phyloP scores from a whole-genome alignment of 2,329 filamentous ascomycete species.

The Scytalidium lignicola region DNA sequence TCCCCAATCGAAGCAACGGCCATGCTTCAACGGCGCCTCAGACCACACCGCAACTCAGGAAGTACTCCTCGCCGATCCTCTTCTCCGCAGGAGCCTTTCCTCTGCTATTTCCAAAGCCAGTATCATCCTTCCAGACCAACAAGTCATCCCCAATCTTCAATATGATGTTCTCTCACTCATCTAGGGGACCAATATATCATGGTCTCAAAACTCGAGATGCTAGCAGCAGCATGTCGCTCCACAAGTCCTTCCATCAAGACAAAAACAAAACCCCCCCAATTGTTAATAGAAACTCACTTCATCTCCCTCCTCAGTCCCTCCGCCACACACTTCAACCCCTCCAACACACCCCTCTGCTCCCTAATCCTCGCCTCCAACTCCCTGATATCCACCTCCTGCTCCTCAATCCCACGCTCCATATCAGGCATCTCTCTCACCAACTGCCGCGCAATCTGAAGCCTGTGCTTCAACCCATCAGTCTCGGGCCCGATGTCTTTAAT shows the following conservation, averaged over 20 bases:
- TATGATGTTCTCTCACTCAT: no score
- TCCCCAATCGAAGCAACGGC: no score
- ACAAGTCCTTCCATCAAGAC: conserved; percentile 17
- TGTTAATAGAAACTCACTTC: conserved; percentile 14
- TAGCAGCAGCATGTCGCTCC: conserved; percentile 28
- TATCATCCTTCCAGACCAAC: no score
- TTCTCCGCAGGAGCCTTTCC: no score
- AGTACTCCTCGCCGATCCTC: no score
- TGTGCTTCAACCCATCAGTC: conserved; percentile 74
- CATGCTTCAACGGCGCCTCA: no score
- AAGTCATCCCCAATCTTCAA: no score
- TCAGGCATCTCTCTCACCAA: conserved; percentile 64
- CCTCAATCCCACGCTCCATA: conserved; percentile 58
- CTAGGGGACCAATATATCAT: no score
- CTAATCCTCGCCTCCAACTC: conserved; percentile 60
- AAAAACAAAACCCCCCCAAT: neutral
- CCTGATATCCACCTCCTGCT: conserved; percentile 67
- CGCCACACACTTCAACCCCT: conserved; percentile 47
- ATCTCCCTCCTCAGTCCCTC: conserved; percentile 32
- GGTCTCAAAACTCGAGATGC: neutral
- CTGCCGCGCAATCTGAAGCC: conserved; percentile 71
- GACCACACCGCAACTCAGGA: no score
- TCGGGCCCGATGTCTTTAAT: conserved; percentile 74
- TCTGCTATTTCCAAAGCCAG: no score
- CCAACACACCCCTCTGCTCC: conserved; percentile 56